Conservation (phyloP, 192 early-diverging fungal genomes). For the Umbelopsis isabellina region DNA sequence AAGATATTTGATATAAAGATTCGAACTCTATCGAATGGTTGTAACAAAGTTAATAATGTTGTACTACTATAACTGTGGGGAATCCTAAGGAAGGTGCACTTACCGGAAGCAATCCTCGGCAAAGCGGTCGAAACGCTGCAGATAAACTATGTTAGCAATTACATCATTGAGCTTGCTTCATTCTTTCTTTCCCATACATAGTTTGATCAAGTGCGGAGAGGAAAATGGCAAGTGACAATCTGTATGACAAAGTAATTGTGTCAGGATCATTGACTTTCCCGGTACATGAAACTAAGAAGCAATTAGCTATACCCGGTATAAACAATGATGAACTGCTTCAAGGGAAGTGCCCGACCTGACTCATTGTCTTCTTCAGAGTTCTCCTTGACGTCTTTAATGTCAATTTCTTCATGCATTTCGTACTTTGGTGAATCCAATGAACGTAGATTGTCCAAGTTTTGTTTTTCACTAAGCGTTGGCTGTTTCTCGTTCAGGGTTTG, state of each 20-base stretch:
- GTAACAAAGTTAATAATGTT: no score
- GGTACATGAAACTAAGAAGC: neutral
- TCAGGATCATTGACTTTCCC: neutral
- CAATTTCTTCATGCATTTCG: neutral
- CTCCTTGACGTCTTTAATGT: neutral
- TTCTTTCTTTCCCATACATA: neutral
- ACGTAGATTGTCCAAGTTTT: no score
- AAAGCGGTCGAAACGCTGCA: constrained; percentile 13
- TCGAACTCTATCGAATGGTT: neutral
- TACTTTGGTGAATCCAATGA: no score
- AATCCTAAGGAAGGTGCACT: neutral
- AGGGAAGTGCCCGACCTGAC: neutral
- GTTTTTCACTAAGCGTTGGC: no score
- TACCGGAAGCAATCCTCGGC: constrained; percentile 10
- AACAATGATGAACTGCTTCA: constrained; percentile 16
- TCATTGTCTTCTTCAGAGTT: neutral
- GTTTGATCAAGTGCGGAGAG: constrained; percentile 7
- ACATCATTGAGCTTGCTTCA: neutral
- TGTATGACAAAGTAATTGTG: neutral
- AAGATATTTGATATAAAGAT: constrained; percentile 18
- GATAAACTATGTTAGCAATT: neutral
- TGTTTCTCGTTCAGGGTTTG: no score
- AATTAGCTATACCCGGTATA: neutral
- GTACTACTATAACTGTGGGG: neutral
- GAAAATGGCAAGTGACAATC: constrained; percentile 5